Evolutionary conservation across 2,329 filamentous ascomycete species (phyloP).

Genomic region (Polychaeton citri): DNA sequence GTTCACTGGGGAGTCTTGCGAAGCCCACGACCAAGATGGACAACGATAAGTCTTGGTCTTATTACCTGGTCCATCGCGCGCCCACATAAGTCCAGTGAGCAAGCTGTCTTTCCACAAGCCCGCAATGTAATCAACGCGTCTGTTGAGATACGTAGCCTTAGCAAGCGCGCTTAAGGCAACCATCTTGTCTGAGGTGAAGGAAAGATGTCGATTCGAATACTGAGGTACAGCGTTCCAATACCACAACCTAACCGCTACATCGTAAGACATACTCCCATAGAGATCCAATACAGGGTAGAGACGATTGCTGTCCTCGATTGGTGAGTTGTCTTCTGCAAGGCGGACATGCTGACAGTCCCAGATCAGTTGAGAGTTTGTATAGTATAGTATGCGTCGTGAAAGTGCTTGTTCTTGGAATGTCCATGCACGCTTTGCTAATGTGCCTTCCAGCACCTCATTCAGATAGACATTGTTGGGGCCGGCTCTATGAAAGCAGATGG

Average conservation of each 20-base stretch:
- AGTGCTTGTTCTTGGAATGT: constrained; percentile 3
- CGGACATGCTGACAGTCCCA: constrained; percentile 1
- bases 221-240: not conserved
- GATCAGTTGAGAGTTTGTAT: not conserved
- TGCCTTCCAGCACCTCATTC: not conserved
- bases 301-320: not conserved
- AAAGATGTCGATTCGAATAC: not conserved
- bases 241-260: not conserved
- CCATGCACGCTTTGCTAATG: constrained; percentile 3
- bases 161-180: not conserved
- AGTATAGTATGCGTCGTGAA: constrained; percentile 2
- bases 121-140: not conserved
- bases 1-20: not conserved
- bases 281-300: not conserved
- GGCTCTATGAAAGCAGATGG: not conserved
- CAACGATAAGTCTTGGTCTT: not conserved
- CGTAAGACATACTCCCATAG: not conserved
- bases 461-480: not conserved
- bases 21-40: constrained; percentile 1
- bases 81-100: not conserved
- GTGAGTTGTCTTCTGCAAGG: not conserved
- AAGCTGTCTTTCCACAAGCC: not conserved
- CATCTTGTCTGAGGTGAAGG: not conserved
- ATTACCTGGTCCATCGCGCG: not conserved
- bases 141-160: not conserved